These are phyloP conservation scores for Astraeus odoratus DNA, from an alignment of 768 basidiomycete genomes.

Conservation along the genomic window DNA sequence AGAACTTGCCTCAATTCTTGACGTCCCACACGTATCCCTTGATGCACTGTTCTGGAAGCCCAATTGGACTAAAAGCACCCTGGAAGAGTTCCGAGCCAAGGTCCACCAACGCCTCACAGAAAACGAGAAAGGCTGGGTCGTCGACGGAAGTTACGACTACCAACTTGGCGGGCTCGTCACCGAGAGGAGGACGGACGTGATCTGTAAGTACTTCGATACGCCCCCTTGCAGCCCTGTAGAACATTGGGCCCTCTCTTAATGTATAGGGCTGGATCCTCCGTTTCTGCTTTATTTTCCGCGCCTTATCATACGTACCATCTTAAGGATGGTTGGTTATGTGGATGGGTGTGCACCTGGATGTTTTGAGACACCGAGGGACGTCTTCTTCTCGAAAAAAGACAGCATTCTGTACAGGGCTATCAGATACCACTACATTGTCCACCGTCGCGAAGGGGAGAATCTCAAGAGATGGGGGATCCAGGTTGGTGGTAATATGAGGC, in stretches of 20 bases:
- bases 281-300: slow-evolving; percentile 54
- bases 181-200: slow-evolving; percentile 36
- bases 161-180: slow-evolving; percentile 26
- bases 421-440: slow-evolving; percentile 29
- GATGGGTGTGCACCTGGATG: slow-evolving; percentile 43
- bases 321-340: slow-evolving; percentile 28
- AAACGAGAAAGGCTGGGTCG: slow-evolving; percentile 40
- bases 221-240: background rate
- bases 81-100: slow-evolving; percentile 13
- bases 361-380: slow-evolving; percentile 29
- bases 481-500: slow-evolving; percentile 33
- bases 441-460: slow-evolving; percentile 19
- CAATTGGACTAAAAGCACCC: slow-evolving; percentile 32
- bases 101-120: slow-evolving; percentile 18
- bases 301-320: slow-evolving; percentile 40
- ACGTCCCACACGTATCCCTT: slow-evolving; percentile 38
- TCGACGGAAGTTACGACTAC: slow-evolving; percentile 38
- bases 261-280: slow-evolving; percentile 57
- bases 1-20: slow-evolving; percentile 29
- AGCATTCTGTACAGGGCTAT: slow-evolving; percentile 49
- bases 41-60: slow-evolving; percentile 42
- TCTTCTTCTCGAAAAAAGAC: slow-evolving; percentile 38
- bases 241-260: background rate
- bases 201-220: slow-evolving; percentile 33
- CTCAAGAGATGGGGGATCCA: slow-evolving; percentile 29